These are phyloP conservation scores for Microstegium vimineum DNA, from an alignment of 176 grass and related monocot species.

Conservation along the genomic window DNA sequence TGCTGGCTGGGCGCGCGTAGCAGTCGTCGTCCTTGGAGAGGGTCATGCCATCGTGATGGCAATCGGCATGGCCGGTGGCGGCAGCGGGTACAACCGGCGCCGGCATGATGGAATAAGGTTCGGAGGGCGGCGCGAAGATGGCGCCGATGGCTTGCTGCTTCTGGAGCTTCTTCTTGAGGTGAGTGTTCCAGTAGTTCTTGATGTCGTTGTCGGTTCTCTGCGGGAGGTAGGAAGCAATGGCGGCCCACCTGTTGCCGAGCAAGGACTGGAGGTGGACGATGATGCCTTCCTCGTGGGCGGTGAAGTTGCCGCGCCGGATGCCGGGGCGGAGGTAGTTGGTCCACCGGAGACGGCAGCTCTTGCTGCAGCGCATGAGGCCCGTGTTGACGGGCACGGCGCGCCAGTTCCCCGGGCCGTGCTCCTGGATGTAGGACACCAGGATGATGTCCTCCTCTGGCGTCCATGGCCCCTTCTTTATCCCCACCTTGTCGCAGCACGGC, in stretches of 20 bases:
- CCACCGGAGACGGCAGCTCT: slow-evolving; percentile 90
- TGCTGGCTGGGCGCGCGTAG: not conserved
- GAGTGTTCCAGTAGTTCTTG: slow-evolving; percentile 97
- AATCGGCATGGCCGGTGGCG: not conserved
- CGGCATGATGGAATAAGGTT: not conserved
- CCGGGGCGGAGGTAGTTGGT: slow-evolving; percentile 87
- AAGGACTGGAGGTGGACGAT: slow-evolving; percentile 83
- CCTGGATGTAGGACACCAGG: slow-evolving; percentile 85
- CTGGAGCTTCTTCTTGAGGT: slow-evolving; percentile 88
- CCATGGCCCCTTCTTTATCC: slow-evolving; percentile 88
- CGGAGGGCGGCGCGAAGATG: slow-evolving; percentile 29
- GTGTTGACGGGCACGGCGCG: slow-evolving; percentile 68
- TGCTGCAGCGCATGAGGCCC: slow-evolving; percentile 82
- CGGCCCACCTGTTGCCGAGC: slow-evolving; percentile 90
- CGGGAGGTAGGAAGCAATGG: slow-evolving; percentile 81
- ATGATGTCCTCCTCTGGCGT: slow-evolving; percentile 88
- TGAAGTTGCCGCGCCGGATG: slow-evolving; percentile 81
- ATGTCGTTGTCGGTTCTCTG: slow-evolving; percentile 91
- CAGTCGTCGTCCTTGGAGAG: slow-evolving; percentile 19
- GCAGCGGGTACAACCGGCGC: too few species aligned
- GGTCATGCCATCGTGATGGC: slow-evolving; percentile 8
- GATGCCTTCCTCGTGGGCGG: slow-evolving; percentile 62
- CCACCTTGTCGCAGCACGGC: slow-evolving; percentile 79
- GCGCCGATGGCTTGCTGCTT: slow-evolving; percentile 46
- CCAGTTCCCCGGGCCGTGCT: slow-evolving; percentile 86